These are phyloP conservation scores for Fusarium nelsonii DNA, from an alignment of 2,329 filamentous ascomycete species.

Conservation along the genomic window DNA sequence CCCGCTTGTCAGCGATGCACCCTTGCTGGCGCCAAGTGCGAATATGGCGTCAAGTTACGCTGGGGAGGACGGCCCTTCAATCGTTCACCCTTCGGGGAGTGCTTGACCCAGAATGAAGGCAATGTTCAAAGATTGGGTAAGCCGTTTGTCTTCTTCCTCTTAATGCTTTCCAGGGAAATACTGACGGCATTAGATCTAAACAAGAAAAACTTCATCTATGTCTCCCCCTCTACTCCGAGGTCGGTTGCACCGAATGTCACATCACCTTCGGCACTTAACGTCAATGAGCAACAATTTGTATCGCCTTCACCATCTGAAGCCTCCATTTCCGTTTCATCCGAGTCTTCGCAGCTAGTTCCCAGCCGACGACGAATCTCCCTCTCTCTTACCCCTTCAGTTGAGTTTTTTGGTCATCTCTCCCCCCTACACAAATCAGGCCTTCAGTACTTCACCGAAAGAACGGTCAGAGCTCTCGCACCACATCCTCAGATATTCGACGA, in stretches of 20 bases:
- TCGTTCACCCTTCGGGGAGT: conserved; percentile 36
- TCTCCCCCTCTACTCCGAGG: conserved; percentile 27
- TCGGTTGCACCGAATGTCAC: not conserved
- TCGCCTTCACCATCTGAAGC: not conserved
- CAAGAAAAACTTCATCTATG: conserved; percentile 39
- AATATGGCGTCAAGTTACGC: conserved; percentile 35
- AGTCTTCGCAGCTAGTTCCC: conserved; percentile 9
- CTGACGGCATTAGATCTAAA: conserved; percentile 25
- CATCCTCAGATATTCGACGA: conserved; percentile 36
- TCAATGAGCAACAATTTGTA: not conserved
- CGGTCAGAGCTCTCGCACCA: conserved; percentile 30
- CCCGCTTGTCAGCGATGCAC: conserved; percentile 34
- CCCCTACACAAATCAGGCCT: conserved; percentile 36
- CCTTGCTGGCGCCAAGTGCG: conserved; percentile 31
- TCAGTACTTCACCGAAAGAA: conserved; percentile 39
- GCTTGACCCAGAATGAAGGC: conserved; percentile 32
- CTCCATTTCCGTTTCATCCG: not conserved
- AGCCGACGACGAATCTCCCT: conserved; percentile 1
- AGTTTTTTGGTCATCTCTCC: conserved; percentile 34
- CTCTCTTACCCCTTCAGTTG: conserved; percentile 13
- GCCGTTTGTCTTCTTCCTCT: accelerated
- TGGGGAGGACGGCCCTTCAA: conserved; percentile 37
- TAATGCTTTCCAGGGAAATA: no score
- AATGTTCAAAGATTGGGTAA: conserved; percentile 31
- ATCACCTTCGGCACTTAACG: not conserved